phyloP scores from a whole-genome alignment of 2,329 filamentous ascomycete species.

The Calonectria pteridis region DNA sequence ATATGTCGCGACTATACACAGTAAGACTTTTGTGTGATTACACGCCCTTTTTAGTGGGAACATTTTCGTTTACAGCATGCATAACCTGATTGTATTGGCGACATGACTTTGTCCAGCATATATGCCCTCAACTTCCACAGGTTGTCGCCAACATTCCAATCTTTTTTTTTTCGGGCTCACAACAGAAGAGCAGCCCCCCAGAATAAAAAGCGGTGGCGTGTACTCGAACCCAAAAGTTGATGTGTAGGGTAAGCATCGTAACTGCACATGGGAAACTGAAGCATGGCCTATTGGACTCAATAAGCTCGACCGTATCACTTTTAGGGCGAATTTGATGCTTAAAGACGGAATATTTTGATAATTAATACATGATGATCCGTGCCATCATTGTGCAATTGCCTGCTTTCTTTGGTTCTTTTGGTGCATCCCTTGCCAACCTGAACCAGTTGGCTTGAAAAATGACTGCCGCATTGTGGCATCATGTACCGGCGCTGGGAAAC shows the following conservation, averaged over 20 bases:
- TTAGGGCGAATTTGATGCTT: not conserved
- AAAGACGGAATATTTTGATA: not conserved
- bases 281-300: not conserved
- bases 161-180: not conserved
- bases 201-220: no score
- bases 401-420: not conserved
- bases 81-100: not conserved
- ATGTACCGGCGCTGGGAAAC: no score
- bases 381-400: not conserved
- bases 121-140: not conserved
- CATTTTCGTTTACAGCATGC: not conserved
- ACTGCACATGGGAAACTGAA: not conserved
- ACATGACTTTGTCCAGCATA: not conserved
- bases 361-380: not conserved
- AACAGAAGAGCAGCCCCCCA: not conserved
- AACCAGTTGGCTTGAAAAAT: no score
- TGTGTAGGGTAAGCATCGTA: not conserved
- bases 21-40: not conserved
- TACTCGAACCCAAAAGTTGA: not conserved
- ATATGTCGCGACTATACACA: not conserved
- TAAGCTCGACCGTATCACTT: not conserved
- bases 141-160: not conserved
- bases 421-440: not conserved
- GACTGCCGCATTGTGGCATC: no score
- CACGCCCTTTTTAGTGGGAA: not conserved